Conservation (phyloP, 2,329 filamentous ascomycete genomes). For the Bipolaris zeicola region DNA sequence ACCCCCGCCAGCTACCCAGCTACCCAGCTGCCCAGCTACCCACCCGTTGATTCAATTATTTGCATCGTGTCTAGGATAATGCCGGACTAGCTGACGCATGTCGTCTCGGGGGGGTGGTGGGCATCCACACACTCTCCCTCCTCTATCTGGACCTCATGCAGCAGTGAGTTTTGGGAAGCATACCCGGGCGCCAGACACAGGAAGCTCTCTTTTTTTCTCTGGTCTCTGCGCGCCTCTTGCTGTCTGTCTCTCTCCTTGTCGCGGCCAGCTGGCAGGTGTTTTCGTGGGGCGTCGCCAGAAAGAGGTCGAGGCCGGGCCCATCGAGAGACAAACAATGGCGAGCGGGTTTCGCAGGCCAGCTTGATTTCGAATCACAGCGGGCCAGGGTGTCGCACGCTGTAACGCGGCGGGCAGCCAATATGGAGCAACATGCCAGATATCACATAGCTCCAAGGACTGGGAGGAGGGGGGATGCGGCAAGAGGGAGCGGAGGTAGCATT, state of each 20-base stretch:
- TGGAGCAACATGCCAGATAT: slow-evolving; percentile 43
- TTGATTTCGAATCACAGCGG: slow-evolving; percentile 39
- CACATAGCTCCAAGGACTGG: slow-evolving; percentile 36
- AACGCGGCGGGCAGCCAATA: slow-evolving; percentile 36
- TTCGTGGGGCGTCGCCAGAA: slow-evolving; percentile 39
- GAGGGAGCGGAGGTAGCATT: not conserved
- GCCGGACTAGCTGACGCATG: slow-evolving; percentile 32
- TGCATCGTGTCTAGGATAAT: slow-evolving; percentile 20
- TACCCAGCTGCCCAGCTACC: not conserved
- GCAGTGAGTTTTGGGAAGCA: slow-evolving; percentile 22
- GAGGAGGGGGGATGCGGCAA: slow-evolving; percentile 9
- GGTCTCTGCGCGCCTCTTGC: not conserved
- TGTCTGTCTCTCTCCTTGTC: not conserved
- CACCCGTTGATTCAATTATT: not conserved
- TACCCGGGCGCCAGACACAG: slow-evolving; percentile 18
- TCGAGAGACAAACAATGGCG: slow-evolving; percentile 41
- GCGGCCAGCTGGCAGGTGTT: slow-evolving; percentile 24
- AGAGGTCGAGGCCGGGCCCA: slow-evolving; percentile 42
- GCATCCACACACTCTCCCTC: slow-evolving; percentile 21
- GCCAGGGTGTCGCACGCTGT: slow-evolving; percentile 40
- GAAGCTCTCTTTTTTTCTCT: slow-evolving; percentile 15
- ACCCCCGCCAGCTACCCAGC: not conserved
- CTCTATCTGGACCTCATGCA: slow-evolving; percentile 22
- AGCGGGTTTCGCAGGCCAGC: slow-evolving; percentile 39
- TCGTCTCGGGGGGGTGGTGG: slow-evolving; percentile 18